A percentile compares a stretch with the other conserved stretches of the same genome.
Evolutionary conservation across 805 yeast genomes (phyloP).

Genomic region (Candida taoyuanica): DNA sequence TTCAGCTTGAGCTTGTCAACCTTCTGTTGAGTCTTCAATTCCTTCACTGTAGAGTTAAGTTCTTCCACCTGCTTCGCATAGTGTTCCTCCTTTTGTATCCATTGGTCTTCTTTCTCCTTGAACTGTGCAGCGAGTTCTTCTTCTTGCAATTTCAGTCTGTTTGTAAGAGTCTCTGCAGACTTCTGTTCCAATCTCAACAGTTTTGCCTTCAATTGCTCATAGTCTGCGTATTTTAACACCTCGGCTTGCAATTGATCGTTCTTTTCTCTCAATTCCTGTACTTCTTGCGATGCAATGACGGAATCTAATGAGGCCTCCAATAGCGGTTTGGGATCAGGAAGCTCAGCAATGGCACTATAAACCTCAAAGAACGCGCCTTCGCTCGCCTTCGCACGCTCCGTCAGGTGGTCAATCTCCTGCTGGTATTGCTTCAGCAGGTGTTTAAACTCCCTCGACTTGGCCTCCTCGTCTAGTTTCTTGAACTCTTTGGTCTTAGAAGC

Average conservation of each 20-base stretch:
- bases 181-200: conserved; percentile 57
- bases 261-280: conserved; percentile 47
- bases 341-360: conserved; percentile 76
- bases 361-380: conserved; percentile 72
- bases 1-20: conserved; percentile 36
- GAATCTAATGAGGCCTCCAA: conserved; percentile 67
- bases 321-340: conserved; percentile 88
- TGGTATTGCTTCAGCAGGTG: conserved; percentile 74
- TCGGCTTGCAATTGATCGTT: conserved; percentile 50
- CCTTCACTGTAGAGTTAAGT: conserved; percentile 54
- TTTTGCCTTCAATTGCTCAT: conserved; percentile 66
- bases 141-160: conserved; percentile 63
- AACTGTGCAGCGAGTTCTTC: conserved; percentile 62
- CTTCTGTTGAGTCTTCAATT: conserved; percentile 48
- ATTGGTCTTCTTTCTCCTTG: conserved; percentile 69
- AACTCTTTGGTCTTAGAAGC: conserved; percentile 86
- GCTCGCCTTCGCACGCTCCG: conserved; percentile 68
- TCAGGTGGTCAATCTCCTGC: conserved; percentile 77
- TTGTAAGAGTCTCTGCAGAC: conserved; percentile 48
- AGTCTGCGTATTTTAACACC: conserved; percentile 65
- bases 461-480: conserved; percentile 62
- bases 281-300: conserved; percentile 49
- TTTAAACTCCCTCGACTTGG: conserved; percentile 62
- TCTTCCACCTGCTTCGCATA: conserved; percentile 46
- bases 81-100: conserved; percentile 56